Evolutionary conservation across 2,329 filamentous ascomycete species (phyloP).

Genomic region (Tolypocladium guangdongense): DNA sequence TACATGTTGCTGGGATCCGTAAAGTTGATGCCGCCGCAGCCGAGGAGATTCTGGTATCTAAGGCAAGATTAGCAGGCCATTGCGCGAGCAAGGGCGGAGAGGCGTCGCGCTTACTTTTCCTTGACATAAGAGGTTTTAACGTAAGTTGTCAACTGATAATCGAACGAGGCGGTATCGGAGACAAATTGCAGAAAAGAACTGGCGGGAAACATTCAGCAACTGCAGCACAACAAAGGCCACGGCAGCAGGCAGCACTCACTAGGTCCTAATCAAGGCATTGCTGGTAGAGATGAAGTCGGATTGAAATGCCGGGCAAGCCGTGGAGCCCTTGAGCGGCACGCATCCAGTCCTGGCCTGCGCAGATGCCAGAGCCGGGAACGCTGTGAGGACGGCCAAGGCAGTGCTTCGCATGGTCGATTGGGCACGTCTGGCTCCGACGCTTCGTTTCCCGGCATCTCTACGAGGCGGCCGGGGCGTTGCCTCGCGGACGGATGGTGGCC

Average conservation of each 20-base stretch:
- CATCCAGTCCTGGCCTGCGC: slow-evolving; percentile 30
- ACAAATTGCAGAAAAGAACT: slow-evolving; percentile 84
- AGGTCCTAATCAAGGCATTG: slow-evolving; percentile 44
- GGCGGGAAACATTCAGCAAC: slow-evolving; percentile 1
- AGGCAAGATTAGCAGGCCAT: neutral
- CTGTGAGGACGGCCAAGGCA: slow-evolving; percentile 14
- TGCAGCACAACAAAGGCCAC: neutral
- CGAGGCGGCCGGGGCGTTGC: neutral
- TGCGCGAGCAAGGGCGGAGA: neutral
- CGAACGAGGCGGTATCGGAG: slow-evolving; percentile 65
- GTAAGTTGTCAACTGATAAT: slow-evolving; percentile 61
- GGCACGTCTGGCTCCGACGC: neutral
- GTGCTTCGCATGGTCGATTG: neutral
- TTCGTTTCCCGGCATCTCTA: neutral
- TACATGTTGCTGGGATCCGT: slow-evolving; percentile 74
- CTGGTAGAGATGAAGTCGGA: slow-evolving; percentile 60
- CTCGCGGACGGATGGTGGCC: neutral
- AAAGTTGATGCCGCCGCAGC: slow-evolving; percentile 67
- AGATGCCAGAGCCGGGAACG: slow-evolving; percentile 18
- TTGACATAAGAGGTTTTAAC: slow-evolving; percentile 65
- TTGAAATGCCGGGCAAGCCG: slow-evolving; percentile 60
- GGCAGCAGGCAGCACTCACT: slow-evolving; percentile 37
- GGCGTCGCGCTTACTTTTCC: slow-evolving; percentile 51
- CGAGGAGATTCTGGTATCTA: slow-evolving; percentile 74
- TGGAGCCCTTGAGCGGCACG: slow-evolving; percentile 61